These are phyloP conservation scores for Rhodotorula sp. DNA, from an alignment of 1,284 basidiomycete species.

Conservation along the genomic window DNA sequence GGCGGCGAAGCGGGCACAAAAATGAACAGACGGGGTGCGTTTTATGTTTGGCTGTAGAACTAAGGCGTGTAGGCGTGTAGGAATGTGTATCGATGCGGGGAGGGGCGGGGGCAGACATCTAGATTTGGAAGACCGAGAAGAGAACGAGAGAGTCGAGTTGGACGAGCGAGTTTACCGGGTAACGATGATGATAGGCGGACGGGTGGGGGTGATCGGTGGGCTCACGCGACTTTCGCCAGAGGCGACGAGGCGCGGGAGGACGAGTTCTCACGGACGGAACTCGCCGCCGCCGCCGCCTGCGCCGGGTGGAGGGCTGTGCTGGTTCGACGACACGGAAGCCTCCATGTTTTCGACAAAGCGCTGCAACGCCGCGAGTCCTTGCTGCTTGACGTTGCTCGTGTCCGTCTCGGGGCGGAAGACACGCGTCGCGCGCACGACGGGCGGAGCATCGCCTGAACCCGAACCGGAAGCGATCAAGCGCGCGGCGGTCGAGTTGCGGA, in stretches of 20 bases:
- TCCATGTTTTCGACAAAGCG: conserved; percentile 44
- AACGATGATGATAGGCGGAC: neutral
- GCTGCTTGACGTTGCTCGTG: conserved; percentile 42
- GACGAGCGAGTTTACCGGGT: too few species aligned
- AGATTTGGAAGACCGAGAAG: neutral
- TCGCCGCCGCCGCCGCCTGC: neutral
- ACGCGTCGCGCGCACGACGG: conserved; percentile 38
- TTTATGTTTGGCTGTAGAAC: too few species aligned
- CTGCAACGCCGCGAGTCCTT: conserved; percentile 43
- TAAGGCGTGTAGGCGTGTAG: neutral
- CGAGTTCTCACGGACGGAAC: neutral
- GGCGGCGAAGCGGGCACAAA: too few species aligned
- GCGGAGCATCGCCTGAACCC: conserved; percentile 30
- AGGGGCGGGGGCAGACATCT: neutral
- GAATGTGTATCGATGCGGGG: neutral
- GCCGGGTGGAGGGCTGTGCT: neutral
- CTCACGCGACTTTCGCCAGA: neutral
- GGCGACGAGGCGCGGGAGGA: neutral
- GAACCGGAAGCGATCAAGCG: conserved; percentile 28
- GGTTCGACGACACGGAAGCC: conserved; percentile 1
- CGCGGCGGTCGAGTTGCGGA: conserved; percentile 39
- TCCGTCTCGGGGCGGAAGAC: conserved; percentile 44
- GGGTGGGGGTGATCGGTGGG: neutral
- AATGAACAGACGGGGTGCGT: too few species aligned
- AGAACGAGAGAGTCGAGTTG: neutral